Evolutionary conservation across 805 yeast species (phyloP).

Genomic region (Pichia cephalocereana): DNA sequence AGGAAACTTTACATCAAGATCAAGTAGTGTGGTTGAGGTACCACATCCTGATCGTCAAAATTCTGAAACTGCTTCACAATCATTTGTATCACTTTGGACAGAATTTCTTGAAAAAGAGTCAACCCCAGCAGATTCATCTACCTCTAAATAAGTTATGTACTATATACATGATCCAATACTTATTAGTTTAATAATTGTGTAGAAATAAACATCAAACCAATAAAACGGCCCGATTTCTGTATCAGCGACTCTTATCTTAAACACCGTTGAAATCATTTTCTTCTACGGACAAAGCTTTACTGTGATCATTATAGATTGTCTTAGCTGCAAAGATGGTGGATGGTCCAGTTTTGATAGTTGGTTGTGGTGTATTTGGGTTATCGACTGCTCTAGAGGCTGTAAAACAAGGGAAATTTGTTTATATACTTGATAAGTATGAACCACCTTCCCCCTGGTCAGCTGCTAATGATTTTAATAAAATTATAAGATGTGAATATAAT

Average conservation of each 20-base stretch:
- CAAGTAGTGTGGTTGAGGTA: conserved; percentile 26
- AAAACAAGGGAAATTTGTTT: conserved; percentile 18
- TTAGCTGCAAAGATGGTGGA: background rate
- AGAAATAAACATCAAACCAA: no score
- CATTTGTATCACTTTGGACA: conserved; percentile 69
- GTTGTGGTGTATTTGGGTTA: conserved; percentile 38
- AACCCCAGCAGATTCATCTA: conserved; percentile 18
- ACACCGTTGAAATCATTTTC: no score
- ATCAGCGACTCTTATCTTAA: no score
- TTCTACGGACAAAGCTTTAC: no score
- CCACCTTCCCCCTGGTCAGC: conserved; percentile 41
- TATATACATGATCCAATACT: no score
- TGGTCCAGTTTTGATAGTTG: conserved; percentile 15
- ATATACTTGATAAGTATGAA: conserved; percentile 30
- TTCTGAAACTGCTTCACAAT: conserved; percentile 19
- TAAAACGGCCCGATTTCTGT: no score
- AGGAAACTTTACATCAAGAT: conserved; percentile 15
- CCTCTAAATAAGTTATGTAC: background rate
- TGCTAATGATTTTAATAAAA: conserved; percentile 38
- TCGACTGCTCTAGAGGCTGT: conserved; percentile 32
- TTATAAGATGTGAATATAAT: conserved; percentile 37
- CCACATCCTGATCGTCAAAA: conserved; percentile 9
- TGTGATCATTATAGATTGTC: no score
- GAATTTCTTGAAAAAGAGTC: conserved; percentile 72
- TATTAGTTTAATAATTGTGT: no score